phyloP scores from a whole-genome alignment of 345 rosid genomes.

The Salix dunnii region DNA sequence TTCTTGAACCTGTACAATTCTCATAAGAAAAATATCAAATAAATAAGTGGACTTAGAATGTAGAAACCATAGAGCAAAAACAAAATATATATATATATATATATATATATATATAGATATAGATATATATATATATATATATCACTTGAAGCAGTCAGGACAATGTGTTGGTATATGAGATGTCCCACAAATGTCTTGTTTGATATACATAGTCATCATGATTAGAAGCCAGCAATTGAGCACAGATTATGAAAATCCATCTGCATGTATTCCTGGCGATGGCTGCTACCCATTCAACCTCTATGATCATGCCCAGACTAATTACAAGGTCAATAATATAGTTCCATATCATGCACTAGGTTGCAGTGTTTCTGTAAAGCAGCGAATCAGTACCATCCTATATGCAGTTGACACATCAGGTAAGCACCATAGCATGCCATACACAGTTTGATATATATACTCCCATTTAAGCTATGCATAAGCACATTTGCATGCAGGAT shows the following conservation, averaged over 20 bases:
- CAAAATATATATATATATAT: neutral
- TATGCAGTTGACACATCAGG: neutral
- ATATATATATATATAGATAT: neutral
- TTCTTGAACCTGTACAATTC: conserved; percentile 76
- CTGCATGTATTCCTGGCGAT: neutral
- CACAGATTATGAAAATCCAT: neutral
- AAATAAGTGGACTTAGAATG: conserved; percentile 8
- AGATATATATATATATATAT: neutral
- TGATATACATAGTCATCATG: neutral
- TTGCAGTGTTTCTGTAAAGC: neutral
- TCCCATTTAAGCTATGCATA: neutral
- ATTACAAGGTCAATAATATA: neutral
- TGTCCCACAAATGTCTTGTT: neutral
- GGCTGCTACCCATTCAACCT: neutral
- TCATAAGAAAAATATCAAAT: conserved; percentile 10
- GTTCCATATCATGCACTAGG: neutral
- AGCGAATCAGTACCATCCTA: neutral
- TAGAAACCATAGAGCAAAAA: neutral
- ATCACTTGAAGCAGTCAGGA: neutral
- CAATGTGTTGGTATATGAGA: neutral
- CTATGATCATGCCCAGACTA: neutral
- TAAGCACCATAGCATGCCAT: neutral
- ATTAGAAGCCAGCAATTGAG: neutral
- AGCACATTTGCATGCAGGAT: neutral
- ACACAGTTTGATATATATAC: neutral